Percentiles rank a stretch among this genome's conserved stretches.
phyloP scores from a whole-genome alignment of 1,284 basidiomycete species.

The Megacollybia platyphylla region DNA sequence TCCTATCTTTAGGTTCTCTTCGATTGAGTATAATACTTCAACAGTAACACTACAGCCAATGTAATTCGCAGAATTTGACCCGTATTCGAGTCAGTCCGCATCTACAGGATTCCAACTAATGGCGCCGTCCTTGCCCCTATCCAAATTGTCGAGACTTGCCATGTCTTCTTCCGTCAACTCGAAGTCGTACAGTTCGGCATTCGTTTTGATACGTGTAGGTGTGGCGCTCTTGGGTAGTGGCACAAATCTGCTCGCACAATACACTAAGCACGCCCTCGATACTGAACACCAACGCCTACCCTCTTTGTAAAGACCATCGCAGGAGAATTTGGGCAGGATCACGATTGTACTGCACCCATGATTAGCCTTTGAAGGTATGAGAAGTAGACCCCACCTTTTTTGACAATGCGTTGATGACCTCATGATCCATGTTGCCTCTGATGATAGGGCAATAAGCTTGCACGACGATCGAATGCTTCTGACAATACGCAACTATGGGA shows the following conservation, averaged over 20 bases:
- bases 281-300: constrained; percentile 27
- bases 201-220: constrained; percentile 53
- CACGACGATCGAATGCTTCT: constrained; percentile 52
- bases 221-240: constrained; percentile 72
- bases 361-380: neutral
- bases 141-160: constrained; percentile 43
- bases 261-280: neutral
- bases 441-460: constrained; percentile 73
- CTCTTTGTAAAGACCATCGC: constrained; percentile 76
- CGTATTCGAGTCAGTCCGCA: constrained; percentile 9
- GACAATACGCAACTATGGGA: constrained; percentile 70
- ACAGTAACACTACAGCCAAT: too few species aligned
- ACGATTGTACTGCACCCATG: constrained; percentile 24
- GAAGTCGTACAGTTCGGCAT: constrained; percentile 63
- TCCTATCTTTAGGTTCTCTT: too few species aligned
- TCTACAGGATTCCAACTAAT: constrained; percentile 67
- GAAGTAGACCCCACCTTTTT: constrained; percentile 28
- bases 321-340: constrained; percentile 67
- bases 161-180: constrained; percentile 53
- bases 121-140: constrained; percentile 49
- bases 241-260: constrained; percentile 29
- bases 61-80: too few species aligned
- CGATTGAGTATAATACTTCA: too few species aligned
- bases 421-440: constrained; percentile 45
- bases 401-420: constrained; percentile 38